Evolutionary conservation across 768 basidiomycete genomes (phyloP).

Genomic region (Dentipellis fragilis): DNA sequence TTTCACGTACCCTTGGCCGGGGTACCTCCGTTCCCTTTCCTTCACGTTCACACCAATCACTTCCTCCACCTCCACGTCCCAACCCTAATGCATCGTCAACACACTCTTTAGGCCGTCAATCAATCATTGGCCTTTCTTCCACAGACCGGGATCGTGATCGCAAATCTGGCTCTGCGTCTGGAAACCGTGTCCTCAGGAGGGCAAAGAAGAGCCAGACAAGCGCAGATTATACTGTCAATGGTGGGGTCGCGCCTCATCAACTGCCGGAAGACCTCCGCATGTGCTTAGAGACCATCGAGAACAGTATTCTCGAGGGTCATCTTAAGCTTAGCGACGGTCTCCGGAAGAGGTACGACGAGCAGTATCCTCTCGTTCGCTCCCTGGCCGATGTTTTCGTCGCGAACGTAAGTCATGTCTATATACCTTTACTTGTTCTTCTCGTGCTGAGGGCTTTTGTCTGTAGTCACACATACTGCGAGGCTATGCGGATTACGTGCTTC

Average conservation of each 20-base stretch:
- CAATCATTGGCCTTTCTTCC: constrained; percentile 33
- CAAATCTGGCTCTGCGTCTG: constrained; percentile 30
- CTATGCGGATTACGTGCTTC: constrained; percentile 91
- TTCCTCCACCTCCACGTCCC: constrained; percentile 53
- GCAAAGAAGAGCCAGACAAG: constrained; percentile 54
- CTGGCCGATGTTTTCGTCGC: constrained; percentile 94
- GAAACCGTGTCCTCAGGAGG: constrained; percentile 45
- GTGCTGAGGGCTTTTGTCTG: constrained; percentile 11
- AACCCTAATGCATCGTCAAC: constrained; percentile 52
- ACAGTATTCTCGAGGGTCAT: constrained; percentile 85
- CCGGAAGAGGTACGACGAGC: constrained; percentile 87
- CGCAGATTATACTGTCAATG: constrained; percentile 29
- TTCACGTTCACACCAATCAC: constrained; percentile 68
- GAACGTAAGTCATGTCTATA: constrained; percentile 49
- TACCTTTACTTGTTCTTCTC: constrained; percentile 2
- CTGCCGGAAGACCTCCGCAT: constrained; percentile 81
- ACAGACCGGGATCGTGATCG: constrained; percentile 28
- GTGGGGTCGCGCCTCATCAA: constrained; percentile 61
- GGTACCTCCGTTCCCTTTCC: constrained; percentile 61
- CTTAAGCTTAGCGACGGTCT: constrained; percentile 75
- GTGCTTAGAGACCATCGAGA: constrained; percentile 80
- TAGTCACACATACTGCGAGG: constrained; percentile 91
- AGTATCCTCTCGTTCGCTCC: constrained; percentile 87
- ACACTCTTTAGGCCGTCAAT: constrained; percentile 67
- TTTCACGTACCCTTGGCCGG: constrained; percentile 31